A percentile compares a stretch with the other conserved stretches of the same genome.
Evolutionary conservation across 2,329 filamentous ascomycete species (phyloP).

Genomic region (Pseudogymnoascus sp.): DNA sequence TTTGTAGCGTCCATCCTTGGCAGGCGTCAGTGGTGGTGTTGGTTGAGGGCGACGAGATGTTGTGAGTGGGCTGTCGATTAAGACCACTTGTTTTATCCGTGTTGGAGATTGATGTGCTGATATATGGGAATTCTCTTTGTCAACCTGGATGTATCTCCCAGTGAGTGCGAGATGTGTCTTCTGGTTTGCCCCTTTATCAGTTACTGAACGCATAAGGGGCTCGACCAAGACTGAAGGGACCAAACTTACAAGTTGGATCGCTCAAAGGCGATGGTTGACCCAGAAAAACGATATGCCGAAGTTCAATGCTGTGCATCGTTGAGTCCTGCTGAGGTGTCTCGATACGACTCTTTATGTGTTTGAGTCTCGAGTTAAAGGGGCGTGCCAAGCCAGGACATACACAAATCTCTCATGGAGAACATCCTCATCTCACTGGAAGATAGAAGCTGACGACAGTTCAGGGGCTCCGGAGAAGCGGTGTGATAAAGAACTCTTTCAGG

Average conservation of each 20-base stretch:
- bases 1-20: not conserved
- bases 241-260: not conserved
- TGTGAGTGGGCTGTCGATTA: not conserved
- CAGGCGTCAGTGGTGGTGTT: not conserved
- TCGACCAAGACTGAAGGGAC: not conserved
- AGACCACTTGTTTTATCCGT: not conserved
- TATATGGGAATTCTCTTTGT: not conserved
- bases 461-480: not conserved
- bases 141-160: not conserved
- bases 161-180: not conserved
- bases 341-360: not conserved
- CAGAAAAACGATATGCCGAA: not conserved
- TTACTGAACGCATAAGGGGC: not conserved
- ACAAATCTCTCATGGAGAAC: not conserved
- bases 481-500: not conserved
- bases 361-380: not conserved
- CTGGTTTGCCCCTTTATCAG: slow-evolving; percentile 1
- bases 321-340: not conserved
- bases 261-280: not conserved
- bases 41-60: not conserved
- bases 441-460: not conserved
- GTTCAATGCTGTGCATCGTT: not conserved
- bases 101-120: not conserved
- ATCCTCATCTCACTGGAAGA: not conserved
- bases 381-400: not conserved